Evolutionary conservation across 805 yeast genomes (phyloP).

Genomic region (Wickerhamomyces queroliae): DNA sequence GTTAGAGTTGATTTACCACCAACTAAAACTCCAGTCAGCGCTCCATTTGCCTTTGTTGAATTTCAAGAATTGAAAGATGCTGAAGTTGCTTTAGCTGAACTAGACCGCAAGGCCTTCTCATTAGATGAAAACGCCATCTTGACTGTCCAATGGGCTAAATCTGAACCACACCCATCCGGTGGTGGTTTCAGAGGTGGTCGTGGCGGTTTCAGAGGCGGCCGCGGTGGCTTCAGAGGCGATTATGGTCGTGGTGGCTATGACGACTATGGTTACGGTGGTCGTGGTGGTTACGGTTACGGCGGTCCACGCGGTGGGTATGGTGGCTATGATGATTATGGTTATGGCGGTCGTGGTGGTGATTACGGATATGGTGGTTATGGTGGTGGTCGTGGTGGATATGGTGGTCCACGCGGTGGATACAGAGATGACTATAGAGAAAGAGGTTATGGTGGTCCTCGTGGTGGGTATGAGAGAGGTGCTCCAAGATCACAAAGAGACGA

Average conservation of each 20-base stretch:
- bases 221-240: constrained; percentile 12
- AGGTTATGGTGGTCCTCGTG: constrained; percentile 8
- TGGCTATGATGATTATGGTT: constrained; percentile 9
- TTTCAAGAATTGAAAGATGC: constrained; percentile 47
- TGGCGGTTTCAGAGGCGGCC: constrained; percentile 10
- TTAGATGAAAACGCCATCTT: constrained; percentile 34
- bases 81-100: constrained; percentile 42
- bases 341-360: constrained; percentile 6
- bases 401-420: not conserved
- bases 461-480: constrained; percentile 1
- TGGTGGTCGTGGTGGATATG: constrained; percentile 12
- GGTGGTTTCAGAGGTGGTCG: constrained; percentile 18
- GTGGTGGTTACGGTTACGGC: constrained; percentile 8
- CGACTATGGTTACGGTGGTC: constrained; percentile 8
- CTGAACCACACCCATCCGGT: constrained; percentile 42
- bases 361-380: constrained; percentile 5
- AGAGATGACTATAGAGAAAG: constrained; percentile 10
- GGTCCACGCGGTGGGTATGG: constrained; percentile 9
- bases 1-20: constrained; percentile 60
- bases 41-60: constrained; percentile 61
- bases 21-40: constrained; percentile 51
- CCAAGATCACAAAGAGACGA: constrained; percentile 14
- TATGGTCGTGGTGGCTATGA: constrained; percentile 10
- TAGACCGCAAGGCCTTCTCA: constrained; percentile 40
- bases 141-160: constrained; percentile 49